Base-by-base conservation (phyloP, 257 asterid species). In the Voacanga thouarsii region DNA sequence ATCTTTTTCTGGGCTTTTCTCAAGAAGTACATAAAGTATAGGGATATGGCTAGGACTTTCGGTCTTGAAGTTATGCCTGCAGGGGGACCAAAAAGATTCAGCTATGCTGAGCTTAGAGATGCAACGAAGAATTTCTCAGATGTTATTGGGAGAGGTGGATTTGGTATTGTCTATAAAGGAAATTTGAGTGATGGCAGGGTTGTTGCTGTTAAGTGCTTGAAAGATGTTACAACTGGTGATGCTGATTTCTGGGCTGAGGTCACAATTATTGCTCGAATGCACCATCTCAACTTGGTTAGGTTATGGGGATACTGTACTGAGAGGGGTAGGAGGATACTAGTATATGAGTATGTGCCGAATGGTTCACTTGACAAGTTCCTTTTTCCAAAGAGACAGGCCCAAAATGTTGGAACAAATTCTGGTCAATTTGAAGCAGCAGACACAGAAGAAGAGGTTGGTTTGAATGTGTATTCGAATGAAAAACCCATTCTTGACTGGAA, bases 241-340 rank as follows among this genome's bases (percentile, higher is more conserved):
- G 84, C 93, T 12, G 98, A 92, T 74, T 92, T 92, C 39, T 92
- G 93, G 97, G 94, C 97, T 0, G 98, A 94, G 81, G 96, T 90
- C 30, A 92, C 96, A 1, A 94, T 91, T 30, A 94, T 92, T 49
- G 96, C 97, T 12, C 86, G 97, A 18, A 94, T 92, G 98, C 98
- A 94, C 78, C 98, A 94, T 80, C 94, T 92, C 44, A 94, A 94
- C 80, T 79, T 92, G 88, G 97, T 91, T 57, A 75, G 97, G 64
- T 43, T 94, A 41, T 94, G 97, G 97, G 98, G 98, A 4, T 94
- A 89, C 72, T 94, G 98, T 83, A 92, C 97, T n/a, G 98, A 94
- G 51, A 92, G 88, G 47, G 93, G 91, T 6, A 80, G 84, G 37
- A 85, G 94, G 39, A 86, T 90, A 69, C 76, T 94, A 16, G 91